Percentiles rank a stretch among this genome's conserved stretches.
phyloP scores from a whole-genome alignment of 257 asterid species.

The Plectranthus barbatus region DNA sequence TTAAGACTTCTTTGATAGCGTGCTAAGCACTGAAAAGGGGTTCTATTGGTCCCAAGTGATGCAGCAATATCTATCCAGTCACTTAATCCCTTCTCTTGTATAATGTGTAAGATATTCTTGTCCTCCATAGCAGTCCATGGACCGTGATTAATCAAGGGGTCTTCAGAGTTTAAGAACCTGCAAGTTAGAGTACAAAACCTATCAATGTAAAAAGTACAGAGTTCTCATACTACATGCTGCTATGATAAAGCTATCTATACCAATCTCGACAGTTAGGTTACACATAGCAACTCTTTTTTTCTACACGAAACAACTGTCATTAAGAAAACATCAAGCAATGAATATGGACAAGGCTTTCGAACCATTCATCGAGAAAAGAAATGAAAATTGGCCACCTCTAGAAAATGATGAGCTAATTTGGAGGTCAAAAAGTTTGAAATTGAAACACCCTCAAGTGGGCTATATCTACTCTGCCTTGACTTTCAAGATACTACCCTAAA shows the following conservation, averaged over 20 bases:
- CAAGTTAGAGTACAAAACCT: constrained; percentile 9
- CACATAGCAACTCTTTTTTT: background rate
- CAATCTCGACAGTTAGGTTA: background rate
- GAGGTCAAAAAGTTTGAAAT: too few species aligned
- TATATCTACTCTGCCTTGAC: background rate
- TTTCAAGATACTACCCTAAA: background rate
- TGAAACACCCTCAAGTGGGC: background rate
- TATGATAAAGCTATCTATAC: constrained; percentile 9
- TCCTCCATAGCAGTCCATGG: constrained; percentile 75
- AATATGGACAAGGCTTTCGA: background rate
- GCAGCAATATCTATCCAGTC: constrained; percentile 85
- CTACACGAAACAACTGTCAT: background rate
- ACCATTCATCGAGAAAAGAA: background rate
- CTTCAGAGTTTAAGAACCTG: constrained; percentile 84
- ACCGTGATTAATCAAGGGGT: constrained; percentile 59
- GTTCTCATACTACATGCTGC: too few species aligned
- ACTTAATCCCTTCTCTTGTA: constrained; percentile 59
- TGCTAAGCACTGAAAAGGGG: constrained; percentile 90
- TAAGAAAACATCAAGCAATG: background rate
- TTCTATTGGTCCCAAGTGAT: constrained; percentile 66
- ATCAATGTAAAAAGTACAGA: constrained; percentile 12
- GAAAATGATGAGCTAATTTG: background rate
- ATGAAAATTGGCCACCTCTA: background rate
- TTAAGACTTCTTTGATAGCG: constrained; percentile 95
- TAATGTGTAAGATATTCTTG: constrained; percentile 62